Evolutionary conservation across 1,139 yeast genomes (phyloP), one percentile per base, ranked within the genome.

Genomic region (Diutina siamensis): DNA sequence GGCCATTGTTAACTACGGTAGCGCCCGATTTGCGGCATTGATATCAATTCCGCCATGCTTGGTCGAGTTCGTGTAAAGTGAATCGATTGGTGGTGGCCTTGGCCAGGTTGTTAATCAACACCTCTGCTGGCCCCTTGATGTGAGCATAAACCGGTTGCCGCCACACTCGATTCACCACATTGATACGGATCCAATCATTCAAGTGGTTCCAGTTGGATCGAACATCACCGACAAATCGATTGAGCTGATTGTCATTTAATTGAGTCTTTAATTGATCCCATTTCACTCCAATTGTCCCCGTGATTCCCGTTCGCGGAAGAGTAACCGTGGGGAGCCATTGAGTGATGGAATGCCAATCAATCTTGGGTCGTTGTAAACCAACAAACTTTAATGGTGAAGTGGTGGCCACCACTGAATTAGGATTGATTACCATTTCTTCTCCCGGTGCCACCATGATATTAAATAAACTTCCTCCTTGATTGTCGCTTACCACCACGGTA

Each of bases 391-490:
- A 5, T 3, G 13, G 20, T 12, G 42, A 15, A 15, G 42, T 38
- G 19, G 42, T 38, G 12, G 42, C 42, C 8, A 38, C 32, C 19
- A 38, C 32, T n/a, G 42, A 25, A 38, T 25, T 38, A 9, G 32
- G 42, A 17, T 38, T 38, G 13, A 38, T 10, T 2, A 38, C 9
- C 13, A 38, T 5, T 10, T 25, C 21, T 17, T 38, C 42, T 5
- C 33, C 42, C 4, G 21, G 15, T 8, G 10, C 28, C 7, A 38
- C 21, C 13, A 9, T 20, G 22, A 38, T 20, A 15, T 38, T 25
- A 17, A 25, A 38, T 18, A 38, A 38, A n/a, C n/a, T 36, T 4
- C 21, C 33, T 4, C 20, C 28, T 7, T 35, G 27, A 7, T 35
- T 27, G 20, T 22, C 12, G 15, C 22, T 38, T 2, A 38, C 32